Conservation (phyloP, 2,329 filamentous ascomycete species). For the Sporothrix brasiliensis region DNA sequence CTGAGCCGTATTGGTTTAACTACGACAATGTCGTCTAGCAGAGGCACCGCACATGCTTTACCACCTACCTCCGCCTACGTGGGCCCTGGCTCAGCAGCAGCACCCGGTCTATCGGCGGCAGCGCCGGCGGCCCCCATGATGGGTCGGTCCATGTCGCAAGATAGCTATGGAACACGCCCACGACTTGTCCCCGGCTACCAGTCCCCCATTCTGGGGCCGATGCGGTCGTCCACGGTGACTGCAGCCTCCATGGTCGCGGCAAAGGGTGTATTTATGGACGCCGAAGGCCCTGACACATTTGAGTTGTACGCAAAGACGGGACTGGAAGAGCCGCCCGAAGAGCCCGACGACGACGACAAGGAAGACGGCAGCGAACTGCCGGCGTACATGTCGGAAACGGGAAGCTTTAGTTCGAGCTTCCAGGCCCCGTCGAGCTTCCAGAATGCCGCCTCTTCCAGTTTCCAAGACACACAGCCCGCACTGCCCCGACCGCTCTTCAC, state of each 20-base stretch:
- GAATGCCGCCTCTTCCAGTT: constrained; percentile 6
- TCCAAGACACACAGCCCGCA: constrained; percentile 39
- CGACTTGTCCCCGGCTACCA: background rate
- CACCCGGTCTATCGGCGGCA: background rate
- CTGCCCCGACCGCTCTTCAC: constrained; percentile 47
- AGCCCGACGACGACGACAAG: constrained; percentile 24
- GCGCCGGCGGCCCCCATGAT: constrained; percentile 21
- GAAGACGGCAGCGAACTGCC: background rate
- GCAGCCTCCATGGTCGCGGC: constrained; percentile 31
- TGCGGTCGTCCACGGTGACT: constrained; percentile 22
- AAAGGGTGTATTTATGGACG: constrained; percentile 29
- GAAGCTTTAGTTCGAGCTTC: constrained; percentile 32
- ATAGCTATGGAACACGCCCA: constrained; percentile 30
- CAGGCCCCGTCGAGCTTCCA: constrained; percentile 34
- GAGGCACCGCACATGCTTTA: background rate
- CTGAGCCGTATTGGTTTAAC: background rate
- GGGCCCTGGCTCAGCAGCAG: background rate
- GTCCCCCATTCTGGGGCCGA: constrained; percentile 5
- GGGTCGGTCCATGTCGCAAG: constrained; percentile 33
- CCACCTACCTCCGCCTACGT: constrained; percentile 2
- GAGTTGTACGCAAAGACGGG: constrained; percentile 31
- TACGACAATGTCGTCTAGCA: background rate
- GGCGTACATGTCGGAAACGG: background rate
- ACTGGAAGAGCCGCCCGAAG: constrained; percentile 8
- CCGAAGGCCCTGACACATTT: constrained; percentile 33